Evolutionary conservation across 345 rosid species (phyloP).

Genomic region (Populus simonii): DNA sequence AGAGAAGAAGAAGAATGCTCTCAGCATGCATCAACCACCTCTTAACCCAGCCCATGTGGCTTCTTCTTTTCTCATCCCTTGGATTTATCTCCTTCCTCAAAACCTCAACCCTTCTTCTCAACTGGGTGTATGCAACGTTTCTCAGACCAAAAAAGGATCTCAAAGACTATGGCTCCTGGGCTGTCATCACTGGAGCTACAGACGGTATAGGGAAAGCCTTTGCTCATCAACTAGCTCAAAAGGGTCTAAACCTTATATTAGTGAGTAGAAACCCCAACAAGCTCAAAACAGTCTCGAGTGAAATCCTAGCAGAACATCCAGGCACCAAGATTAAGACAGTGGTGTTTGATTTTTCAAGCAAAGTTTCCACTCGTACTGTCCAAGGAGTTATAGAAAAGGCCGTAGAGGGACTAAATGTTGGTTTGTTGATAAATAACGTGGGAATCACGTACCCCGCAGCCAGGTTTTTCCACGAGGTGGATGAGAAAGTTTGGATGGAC

Average conservation of each 20-base stretch:
- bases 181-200: constrained; percentile 79
- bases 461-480: constrained; percentile 76
- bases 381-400: constrained; percentile 39
- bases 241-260: constrained; percentile 64
- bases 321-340: constrained; percentile 39
- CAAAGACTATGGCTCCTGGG: constrained; percentile 78
- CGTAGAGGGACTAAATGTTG: constrained; percentile 53
- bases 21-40: constrained; percentile 1
- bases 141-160: constrained; percentile 47
- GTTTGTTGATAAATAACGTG: constrained; percentile 73
- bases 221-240: constrained; percentile 53
- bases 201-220: constrained; percentile 86
- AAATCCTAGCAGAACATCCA: constrained; percentile 41
- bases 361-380: constrained; percentile 7
- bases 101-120: constrained; percentile 25
- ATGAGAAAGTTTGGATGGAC: constrained; percentile 59
- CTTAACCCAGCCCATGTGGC: neutral
- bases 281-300: constrained; percentile 40
- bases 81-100: neutral
- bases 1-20: neutral
- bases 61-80: constrained; percentile 9
- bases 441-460: constrained; percentile 82
- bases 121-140: constrained; percentile 43
- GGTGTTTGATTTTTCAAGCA: constrained; percentile 50
- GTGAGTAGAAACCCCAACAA: constrained; percentile 58